Base-by-base conservation (phyloP, 257 asterid species). In the Penstemon barbatus region DNA sequence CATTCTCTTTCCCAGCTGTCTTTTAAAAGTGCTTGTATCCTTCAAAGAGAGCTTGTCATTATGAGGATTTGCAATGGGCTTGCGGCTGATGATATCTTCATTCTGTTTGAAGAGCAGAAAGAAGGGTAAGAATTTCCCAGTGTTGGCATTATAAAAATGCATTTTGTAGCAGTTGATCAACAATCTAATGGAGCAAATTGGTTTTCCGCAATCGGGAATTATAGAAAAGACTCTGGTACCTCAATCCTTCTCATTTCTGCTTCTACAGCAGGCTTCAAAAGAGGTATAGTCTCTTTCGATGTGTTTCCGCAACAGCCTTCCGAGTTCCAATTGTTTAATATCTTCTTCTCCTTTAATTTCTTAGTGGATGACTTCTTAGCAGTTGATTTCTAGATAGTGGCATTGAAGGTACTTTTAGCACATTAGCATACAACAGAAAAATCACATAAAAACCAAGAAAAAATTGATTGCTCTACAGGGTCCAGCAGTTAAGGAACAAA, bases 1-100 rank as follows among this genome's bases (percentile, higher is more conserved):
- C 69, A 39, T 56, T 70, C 41, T 55, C 59, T 25, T 65, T 58
- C 54, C 67, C 40, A 15, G 57, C 37, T 48, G 64, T 60, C 66
- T 40, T 49, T 38, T 54, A 52, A 67, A 39, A 59, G 65, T 45
- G 57, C 62, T 52, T 61, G 38, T 49, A 43, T 45, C 68, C 64
- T 63, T 73, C 59, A 10, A 43, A 65, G 54, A 39, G 69, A 66
- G 50, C 61, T 51, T 18, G 8, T 73, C 41, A 36, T n/a, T 43
- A 42, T 12, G 69, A 57, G 58, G 53, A 74, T 60, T 59, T 59
- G 66, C 56, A 61, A 43, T 33, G 62, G 50, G 75, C 66, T 63
- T 42, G 42, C 53, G 42, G 72, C 13, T 63, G 44, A 6, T 66
- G 49, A 38, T 51, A 37, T 68, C 70, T 8, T 44, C 53, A 57